phyloP scores from a whole-genome alignment of 148 eudicot species.

The Rhododendron henanense region DNA sequence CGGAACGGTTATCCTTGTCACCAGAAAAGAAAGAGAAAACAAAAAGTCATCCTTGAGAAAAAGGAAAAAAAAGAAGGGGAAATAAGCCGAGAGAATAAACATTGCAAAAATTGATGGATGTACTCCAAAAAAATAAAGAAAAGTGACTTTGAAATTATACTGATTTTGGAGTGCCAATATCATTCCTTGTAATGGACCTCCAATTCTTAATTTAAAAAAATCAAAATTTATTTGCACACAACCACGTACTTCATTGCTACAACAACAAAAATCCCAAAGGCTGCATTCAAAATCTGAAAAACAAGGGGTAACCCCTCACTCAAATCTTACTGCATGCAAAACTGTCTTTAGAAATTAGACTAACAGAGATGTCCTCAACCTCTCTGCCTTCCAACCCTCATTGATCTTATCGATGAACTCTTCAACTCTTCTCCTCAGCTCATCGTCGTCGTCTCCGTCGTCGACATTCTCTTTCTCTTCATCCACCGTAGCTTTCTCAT shows the following conservation, averaged over 20 bases:
- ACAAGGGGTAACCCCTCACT: not conserved
- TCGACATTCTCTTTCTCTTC: not conserved
- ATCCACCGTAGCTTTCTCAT: not conserved
- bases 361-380: slow-evolving; percentile 16
- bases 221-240: not conserved
- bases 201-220: not conserved
- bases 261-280: not conserved
- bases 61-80: too few species aligned
- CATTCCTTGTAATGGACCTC: not conserved
- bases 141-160: too few species aligned
- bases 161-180: too few species aligned
- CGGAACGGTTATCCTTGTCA: too few species aligned
- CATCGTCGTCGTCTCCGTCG: slow-evolving; percentile 19
- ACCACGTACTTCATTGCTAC: not conserved
- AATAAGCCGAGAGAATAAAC: too few species aligned
- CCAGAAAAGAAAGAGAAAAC: too few species aligned
- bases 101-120: too few species aligned
- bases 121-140: too few species aligned
- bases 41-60: too few species aligned
- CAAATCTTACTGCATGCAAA: not conserved
- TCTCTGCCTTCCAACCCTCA: slow-evolving; percentile 62
- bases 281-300: not conserved
- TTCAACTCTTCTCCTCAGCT: slow-evolving; percentile 52
- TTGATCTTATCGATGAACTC: slow-evolving; percentile 66
- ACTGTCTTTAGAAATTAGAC: not conserved